Percentiles rank a stretch among this genome's conserved stretches.
Evolutionary conservation across 2,329 filamentous ascomycete species (phyloP).

Genomic region (Rhinocladiella similis): DNA sequence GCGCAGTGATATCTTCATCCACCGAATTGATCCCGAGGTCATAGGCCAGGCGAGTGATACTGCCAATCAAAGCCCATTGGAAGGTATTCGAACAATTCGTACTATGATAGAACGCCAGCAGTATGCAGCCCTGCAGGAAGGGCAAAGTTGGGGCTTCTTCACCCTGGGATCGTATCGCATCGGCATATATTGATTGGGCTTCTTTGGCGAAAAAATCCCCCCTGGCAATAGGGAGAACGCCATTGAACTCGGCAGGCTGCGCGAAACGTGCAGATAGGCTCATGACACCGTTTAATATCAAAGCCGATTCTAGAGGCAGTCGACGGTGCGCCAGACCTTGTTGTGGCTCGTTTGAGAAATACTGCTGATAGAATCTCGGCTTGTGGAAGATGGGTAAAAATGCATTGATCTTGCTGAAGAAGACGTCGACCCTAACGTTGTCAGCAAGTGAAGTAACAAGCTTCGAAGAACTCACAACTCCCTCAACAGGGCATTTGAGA

Average conservation of each 20-base stretch:
- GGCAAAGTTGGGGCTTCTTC: background rate
- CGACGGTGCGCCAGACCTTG: background rate
- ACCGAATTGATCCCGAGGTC: conserved; percentile 77
- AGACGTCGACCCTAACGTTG: background rate
- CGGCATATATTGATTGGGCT: conserved; percentile 3
- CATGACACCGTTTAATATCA: conserved; percentile 6
- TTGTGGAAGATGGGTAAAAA: conserved; percentile 5
- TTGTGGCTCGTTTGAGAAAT: background rate
- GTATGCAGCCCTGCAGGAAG: conserved; percentile 4
- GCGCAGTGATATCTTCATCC: background rate
- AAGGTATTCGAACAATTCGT: background rate
- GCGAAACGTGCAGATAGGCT: conserved; percentile 2
- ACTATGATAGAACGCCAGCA: conserved; percentile 15
- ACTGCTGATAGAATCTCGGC: conserved; percentile 1
- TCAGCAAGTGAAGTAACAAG: background rate
- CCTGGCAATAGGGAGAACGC: background rate
- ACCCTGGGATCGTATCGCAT: background rate
- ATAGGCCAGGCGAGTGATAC: conserved; percentile 82
- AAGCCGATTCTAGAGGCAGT: background rate
- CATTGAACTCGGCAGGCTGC: background rate
- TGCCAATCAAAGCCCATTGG: conserved; percentile 84
- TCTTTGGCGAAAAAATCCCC: background rate
- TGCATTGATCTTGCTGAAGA: background rate
- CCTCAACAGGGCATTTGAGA: background rate
- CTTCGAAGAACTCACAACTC: background rate